phyloP scores from a whole-genome alignment of 2,329 filamentous ascomycete genomes.

The Monosporascus sp. region DNA sequence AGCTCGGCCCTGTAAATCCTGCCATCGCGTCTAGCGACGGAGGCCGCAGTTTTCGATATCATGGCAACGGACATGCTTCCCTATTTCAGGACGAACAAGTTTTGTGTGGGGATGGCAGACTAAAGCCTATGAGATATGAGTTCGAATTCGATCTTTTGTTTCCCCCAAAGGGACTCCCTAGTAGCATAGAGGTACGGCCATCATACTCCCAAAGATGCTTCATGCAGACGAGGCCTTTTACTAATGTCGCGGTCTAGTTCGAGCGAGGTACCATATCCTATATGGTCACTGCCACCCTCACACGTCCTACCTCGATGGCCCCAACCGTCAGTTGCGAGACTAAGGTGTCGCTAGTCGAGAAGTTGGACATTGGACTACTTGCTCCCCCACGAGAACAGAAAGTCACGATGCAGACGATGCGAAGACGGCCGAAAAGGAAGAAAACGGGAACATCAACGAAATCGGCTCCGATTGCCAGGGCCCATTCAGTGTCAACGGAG shows the following conservation, averaged over 20 bases:
- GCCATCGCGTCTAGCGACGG: slow-evolving; percentile 33
- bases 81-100: slow-evolving; percentile 80
- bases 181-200: slow-evolving; percentile 81
- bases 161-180: slow-evolving; percentile 67
- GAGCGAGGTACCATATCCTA: slow-evolving; percentile 92
- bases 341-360: slow-evolving; percentile 74
- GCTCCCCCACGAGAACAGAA: slow-evolving; percentile 70
- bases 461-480: slow-evolving; percentile 30
- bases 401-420: slow-evolving; percentile 83
- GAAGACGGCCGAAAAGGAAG: slow-evolving; percentile 62
- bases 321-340: slow-evolving; percentile 76
- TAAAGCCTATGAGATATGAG: slow-evolving; percentile 71
- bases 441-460: slow-evolving; percentile 46
- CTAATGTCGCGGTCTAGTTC: slow-evolving; percentile 56
- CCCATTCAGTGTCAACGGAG: slow-evolving; percentile 35
- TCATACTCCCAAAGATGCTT: slow-evolving; percentile 8
- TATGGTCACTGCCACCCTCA: slow-evolving; percentile 83
- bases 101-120: slow-evolving; percentile 70
- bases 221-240: slow-evolving; percentile 1
- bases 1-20: slow-evolving; percentile 38
- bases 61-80: slow-evolving; percentile 73
- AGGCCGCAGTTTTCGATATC: slow-evolving; percentile 49
- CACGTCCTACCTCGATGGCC: slow-evolving; percentile 79
- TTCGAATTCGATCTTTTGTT: slow-evolving; percentile 75
- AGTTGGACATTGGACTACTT: slow-evolving; percentile 77